Conservation (phyloP, 805 yeast genomes). For the Wickerhamiella lipophila region DNA sequence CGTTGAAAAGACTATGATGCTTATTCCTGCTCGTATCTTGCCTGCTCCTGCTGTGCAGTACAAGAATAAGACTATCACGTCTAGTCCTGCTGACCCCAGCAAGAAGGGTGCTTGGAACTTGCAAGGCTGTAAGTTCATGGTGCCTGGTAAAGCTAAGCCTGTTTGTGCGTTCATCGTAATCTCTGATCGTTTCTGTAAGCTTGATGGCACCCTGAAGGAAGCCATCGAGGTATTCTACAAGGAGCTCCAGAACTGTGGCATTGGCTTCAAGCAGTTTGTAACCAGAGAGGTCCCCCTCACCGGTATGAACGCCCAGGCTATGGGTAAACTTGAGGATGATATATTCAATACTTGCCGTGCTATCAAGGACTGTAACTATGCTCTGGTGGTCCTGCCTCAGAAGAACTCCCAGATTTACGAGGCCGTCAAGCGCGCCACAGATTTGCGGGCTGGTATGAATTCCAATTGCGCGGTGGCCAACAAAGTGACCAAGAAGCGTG, state of each 20-base stretch:
- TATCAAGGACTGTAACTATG: constrained; percentile 11
- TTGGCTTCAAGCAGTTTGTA: constrained; percentile 3
- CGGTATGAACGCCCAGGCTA: constrained; percentile 6
- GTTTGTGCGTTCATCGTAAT: constrained; percentile 8
- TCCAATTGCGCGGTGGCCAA: constrained; percentile 12
- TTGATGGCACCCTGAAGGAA: constrained; percentile 7
- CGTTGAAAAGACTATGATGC: constrained; percentile 42
- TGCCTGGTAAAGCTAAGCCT: constrained; percentile 6
- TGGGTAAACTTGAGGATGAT: constrained; percentile 8
- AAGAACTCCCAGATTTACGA: constrained; percentile 10
- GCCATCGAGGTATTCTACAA: constrained; percentile 8
- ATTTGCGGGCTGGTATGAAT: constrained; percentile 12
- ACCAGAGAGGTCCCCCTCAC: constrained; percentile 5
- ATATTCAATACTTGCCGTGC: constrained; percentile 6
- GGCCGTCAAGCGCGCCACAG: constrained; percentile 12
- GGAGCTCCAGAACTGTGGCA: constrained; percentile 12
- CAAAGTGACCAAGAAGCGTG: constrained; percentile 11
- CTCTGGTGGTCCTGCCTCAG: constrained; percentile 9
- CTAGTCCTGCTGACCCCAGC: constrained; percentile 8
- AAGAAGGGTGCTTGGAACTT: constrained; percentile 13
- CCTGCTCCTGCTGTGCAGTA: constrained; percentile 11
- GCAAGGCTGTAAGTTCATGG: constrained; percentile 12
- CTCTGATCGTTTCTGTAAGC: constrained; percentile 9
- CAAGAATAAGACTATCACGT: constrained; percentile 11
- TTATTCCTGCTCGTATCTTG: constrained; percentile 10